Evolutionary conservation across 1,139 yeast species (phyloP), one percentile per base, ranked within the genome.

Genomic region (Hanseniaspora gamundiae): DNA sequence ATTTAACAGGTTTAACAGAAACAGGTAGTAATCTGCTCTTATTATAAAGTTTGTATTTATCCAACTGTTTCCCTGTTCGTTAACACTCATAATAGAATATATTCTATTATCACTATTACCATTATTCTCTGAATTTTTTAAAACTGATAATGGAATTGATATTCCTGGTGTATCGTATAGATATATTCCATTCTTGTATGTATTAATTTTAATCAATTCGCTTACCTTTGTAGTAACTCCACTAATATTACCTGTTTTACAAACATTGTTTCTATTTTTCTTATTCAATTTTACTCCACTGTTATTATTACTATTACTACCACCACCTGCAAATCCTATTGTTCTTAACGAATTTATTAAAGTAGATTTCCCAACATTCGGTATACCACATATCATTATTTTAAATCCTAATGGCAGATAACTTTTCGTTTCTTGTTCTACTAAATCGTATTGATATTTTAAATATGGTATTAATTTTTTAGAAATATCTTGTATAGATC

Each of bases 361-460:
- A 0, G 94, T 82, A n/a, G 95, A 84, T 60, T 91, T 91, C 1
- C 98, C 98, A n/a, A 87, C 95, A 59, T 91, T 91, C 1, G 98
- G 98, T 94, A 91, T 84, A 0, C 98, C 98, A 10, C 83, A 78
- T 41, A 91, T 76, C 68, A 88, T 69, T 43, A 83, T 61, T 31
- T 88, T 65, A 42, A 83, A 65, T 0, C 98, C 97, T 45, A 87
- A 63, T 0, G 96, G 96, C 0, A 94, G 91, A 1, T 80, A 28
- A 13, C 35, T 38, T 13, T 40, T 38, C 26, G 36, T 24, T 31
- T 35, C 78, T 0, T 88, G 78, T 6, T 59, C 61, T 70, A 77
- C 68, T 3, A 55, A 50, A 26, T 60, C 50, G 51, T 73, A 70
- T 45, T 67, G 65, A 46, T 68, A 64, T 38, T 68, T 67, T 14